Conservation (phyloP, 306 rosid species). For the Begonia peltatifolia region DNA sequence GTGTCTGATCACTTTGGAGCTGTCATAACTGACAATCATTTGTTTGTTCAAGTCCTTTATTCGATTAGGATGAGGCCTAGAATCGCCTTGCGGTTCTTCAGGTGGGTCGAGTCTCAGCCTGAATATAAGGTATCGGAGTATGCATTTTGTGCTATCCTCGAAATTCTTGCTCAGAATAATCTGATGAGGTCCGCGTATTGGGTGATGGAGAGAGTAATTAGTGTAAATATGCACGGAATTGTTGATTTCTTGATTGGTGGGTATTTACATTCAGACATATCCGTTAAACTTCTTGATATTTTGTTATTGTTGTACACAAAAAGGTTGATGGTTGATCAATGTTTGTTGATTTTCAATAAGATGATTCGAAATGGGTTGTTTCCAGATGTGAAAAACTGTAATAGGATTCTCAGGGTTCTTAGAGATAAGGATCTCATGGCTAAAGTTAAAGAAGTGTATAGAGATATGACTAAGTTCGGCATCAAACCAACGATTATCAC, state of each 20-base stretch:
- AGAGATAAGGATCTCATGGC: constrained; percentile 24
- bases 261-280: constrained; percentile 16
- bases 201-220: constrained; percentile 42
- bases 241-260: constrained; percentile 26
- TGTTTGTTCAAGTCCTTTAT: constrained; percentile 36
- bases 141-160: constrained; percentile 36
- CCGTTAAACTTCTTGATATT: constrained; percentile 41
- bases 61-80: constrained; percentile 29
- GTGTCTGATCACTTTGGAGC: constrained; percentile 24
- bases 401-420: constrained; percentile 56
- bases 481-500: constrained; percentile 42
- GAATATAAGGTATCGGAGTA: constrained; percentile 27
- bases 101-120: constrained; percentile 51
- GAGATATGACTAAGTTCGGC: constrained; percentile 41
- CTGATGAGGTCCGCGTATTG: constrained; percentile 37
- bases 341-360: constrained; percentile 29
- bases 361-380: constrained; percentile 45
- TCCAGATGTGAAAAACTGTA: constrained; percentile 62
- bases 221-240: constrained; percentile 17
- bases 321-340: constrained; percentile 34
- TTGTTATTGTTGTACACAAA: constrained; percentile 36
- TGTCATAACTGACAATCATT: constrained; percentile 38
- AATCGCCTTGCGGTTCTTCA: constrained; percentile 47
- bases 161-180: constrained; percentile 39
- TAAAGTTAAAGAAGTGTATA: constrained; percentile 36